These are phyloP conservation scores for Penicillium italicum DNA, from an alignment of 2,329 filamentous ascomycete genomes.

Conservation along the genomic window DNA sequence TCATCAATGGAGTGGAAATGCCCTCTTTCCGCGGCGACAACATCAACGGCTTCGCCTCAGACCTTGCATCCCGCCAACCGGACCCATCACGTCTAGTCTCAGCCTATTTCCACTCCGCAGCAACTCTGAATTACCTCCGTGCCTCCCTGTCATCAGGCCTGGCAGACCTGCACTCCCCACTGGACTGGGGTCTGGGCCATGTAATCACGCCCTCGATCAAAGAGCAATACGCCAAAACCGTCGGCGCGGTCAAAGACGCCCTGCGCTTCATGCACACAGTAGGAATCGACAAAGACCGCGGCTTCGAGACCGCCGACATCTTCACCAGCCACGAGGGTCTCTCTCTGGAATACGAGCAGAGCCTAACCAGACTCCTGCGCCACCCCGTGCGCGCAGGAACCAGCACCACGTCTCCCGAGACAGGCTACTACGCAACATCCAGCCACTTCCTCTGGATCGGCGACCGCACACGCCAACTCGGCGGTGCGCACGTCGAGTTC, in stretches of 20 bases:
- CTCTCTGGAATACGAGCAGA: conserved; percentile 89
- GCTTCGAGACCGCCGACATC: conserved; percentile 87
- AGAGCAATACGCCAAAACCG: conserved; percentile 79
- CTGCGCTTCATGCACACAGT: conserved; percentile 92
- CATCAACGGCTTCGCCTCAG: conserved; percentile 72
- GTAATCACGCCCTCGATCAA: conserved; percentile 80
- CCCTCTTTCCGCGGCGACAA: conserved; percentile 94
- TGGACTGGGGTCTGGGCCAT: conserved; percentile 93
- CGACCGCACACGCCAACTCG: conserved; percentile 88
- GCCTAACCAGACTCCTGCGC: conserved; percentile 71
- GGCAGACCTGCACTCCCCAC: conserved; percentile 85
- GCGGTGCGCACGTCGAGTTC: conserved; percentile 93
- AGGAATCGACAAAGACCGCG: conserved; percentile 78
- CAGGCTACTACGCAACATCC: conserved; percentile 84
- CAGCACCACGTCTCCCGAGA: neutral
- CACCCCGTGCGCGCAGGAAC: conserved; percentile 36
- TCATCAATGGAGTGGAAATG: conserved; percentile 72
- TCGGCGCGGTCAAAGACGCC: conserved; percentile 81
- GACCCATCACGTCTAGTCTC: conserved; percentile 81
- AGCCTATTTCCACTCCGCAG: conserved; percentile 93
- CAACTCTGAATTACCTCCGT: conserved; percentile 89
- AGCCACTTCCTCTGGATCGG: conserved; percentile 98
- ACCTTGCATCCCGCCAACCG: conserved; percentile 68
- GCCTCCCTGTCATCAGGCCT: conserved; percentile 80
- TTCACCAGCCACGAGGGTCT: conserved; percentile 95